phyloP scores from a whole-genome alignment of 495 filamentous ascomycete genomes.

The Bathelium albidoporum region DNA sequence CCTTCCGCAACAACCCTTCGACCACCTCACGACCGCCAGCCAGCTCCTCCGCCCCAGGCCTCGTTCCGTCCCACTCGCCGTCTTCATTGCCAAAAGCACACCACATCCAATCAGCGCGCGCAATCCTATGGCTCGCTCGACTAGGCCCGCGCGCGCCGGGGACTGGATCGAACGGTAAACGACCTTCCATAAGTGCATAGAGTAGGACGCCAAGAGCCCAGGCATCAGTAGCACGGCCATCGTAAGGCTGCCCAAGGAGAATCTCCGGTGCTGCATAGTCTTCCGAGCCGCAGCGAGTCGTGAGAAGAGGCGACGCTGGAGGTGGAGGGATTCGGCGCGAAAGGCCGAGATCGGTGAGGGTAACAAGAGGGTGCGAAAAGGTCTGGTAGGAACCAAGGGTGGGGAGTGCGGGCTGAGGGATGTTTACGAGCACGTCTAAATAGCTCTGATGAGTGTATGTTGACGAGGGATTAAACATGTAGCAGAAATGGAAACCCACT shows the following conservation, averaged over 20 bases:
- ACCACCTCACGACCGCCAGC: conserved; percentile 69
- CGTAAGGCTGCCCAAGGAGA: conserved; percentile 88
- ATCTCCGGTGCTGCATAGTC: conserved; percentile 97
- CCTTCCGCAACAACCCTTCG: conserved; percentile 71
- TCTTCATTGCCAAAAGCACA: conserved; percentile 66
- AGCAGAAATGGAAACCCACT: too few relatives aligned
- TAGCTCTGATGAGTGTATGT: background rate
- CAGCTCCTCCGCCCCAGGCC: conserved; percentile 46
- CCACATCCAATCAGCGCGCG: conserved; percentile 91
- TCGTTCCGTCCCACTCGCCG: conserved; percentile 53
- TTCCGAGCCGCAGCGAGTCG: conserved; percentile 86
- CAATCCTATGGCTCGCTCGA: conserved; percentile 84
- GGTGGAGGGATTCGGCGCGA: conserved; percentile 67
- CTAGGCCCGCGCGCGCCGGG: conserved; percentile 44
- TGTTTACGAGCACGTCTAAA: conserved; percentile 88
- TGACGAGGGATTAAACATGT: too few relatives aligned
- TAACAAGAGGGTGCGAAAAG: conserved; percentile 71
- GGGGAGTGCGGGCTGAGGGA: conserved; percentile 47
- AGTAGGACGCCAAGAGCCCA: conserved; percentile 92
- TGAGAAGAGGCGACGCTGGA: conserved; percentile 60
- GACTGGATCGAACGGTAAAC: conserved; percentile 84
- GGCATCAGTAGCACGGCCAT: conserved; percentile 83
- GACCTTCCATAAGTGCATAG: conserved; percentile 85
- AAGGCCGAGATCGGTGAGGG: conserved; percentile 87
- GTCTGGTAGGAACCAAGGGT: conserved; percentile 49